These are phyloP conservation scores for Hippophae gyantsensis DNA, from an alignment of 306 rosid genomes.

Conservation along the genomic window DNA sequence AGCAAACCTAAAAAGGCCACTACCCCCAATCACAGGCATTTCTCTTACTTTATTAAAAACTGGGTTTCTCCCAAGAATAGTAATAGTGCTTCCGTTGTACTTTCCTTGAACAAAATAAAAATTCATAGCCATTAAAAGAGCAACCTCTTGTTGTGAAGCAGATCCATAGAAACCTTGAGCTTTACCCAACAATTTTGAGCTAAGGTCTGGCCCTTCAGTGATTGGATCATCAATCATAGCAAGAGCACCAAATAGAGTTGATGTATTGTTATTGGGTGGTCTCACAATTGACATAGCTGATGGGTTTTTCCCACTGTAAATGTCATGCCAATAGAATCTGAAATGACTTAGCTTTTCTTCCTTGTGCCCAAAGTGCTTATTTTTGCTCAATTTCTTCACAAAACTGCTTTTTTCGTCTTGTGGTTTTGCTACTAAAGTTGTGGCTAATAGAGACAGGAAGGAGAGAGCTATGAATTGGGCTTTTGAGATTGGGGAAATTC, in stretches of 20 bases:
- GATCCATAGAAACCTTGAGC: conserved; percentile 60
- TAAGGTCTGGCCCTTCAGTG: conserved; percentile 29
- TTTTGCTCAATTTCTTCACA: no score
- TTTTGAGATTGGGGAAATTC: no score
- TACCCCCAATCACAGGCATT: conserved; percentile 68
- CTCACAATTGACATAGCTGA: conserved; percentile 38
- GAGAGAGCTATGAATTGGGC: no score
- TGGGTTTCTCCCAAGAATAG: conserved; percentile 52
- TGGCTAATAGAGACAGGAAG: no score
- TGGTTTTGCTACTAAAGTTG: no score
- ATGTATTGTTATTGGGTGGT: conserved; percentile 20
- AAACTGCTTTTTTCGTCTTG: no score
- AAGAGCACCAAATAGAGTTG: conserved; percentile 37
- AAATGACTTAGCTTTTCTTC: conserved; percentile 38
- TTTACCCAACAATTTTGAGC: conserved; percentile 39
- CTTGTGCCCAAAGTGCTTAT: not conserved
- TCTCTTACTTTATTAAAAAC: conserved; percentile 34
- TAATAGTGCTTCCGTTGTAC: conserved; percentile 46
- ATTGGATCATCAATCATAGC: conserved; percentile 50
- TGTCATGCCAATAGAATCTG: conserved; percentile 48
- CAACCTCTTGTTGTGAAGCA: conserved; percentile 41
- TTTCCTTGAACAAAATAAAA: conserved; percentile 48
- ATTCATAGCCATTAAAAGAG: conserved; percentile 43
- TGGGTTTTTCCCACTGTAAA: conserved; percentile 29
- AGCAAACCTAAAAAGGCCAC: conserved; percentile 59